Evolutionary conservation across 768 basidiomycete genomes (phyloP), one percentile per base, ranked within the genome.

Genomic region (Termitomyces bulborhizus): DNA sequence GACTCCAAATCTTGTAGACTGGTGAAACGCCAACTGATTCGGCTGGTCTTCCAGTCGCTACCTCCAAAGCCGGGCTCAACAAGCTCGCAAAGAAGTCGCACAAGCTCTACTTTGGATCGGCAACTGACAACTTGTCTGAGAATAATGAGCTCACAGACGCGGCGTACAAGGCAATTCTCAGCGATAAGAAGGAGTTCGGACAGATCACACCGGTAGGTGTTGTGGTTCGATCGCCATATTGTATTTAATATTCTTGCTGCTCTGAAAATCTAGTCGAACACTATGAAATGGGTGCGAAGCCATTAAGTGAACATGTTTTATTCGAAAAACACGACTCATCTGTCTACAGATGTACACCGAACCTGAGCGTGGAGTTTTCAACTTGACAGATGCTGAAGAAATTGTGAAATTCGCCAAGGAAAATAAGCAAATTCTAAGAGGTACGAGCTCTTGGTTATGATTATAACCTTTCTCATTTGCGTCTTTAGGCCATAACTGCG

Each of bases 221-320:
- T 36, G 16, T 43, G 11, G 21, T 39, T 36, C 18, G 44, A 9
- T 16, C 27, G 9, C 27, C 16, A 29, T 29, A 4, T 4, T 4
- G 27, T 45, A n/a, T 1, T 4, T 29, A 11, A 45, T 8, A 7
- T 16, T 29, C 16, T 29, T 45, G 9, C 29, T 8, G 15, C 27
- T 29, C 16, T 29, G 1, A 4, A 29, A 45, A 15, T 36, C 1
- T 45, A 70, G 68, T 65, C 69, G 15, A 80, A 81, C 62, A 73
- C 71, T 59, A 78, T 82, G 79, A 83, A 82, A 74, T 82, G 80
- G 79, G 80, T 77, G 54, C 36, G 40, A 18, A 27, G 43, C 6
- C 26, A 6, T 44, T 27, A 6, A 1, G 16, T 26, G 43, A 37
- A 16, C 36, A 5, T 16, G 16, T 27, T 16, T 29, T 6, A 27